Evolutionary conservation across 2,329 filamentous ascomycete species (phyloP), one percentile per base, ranked within the genome.

Genomic region (Amesomyces nigricolor): DNA sequence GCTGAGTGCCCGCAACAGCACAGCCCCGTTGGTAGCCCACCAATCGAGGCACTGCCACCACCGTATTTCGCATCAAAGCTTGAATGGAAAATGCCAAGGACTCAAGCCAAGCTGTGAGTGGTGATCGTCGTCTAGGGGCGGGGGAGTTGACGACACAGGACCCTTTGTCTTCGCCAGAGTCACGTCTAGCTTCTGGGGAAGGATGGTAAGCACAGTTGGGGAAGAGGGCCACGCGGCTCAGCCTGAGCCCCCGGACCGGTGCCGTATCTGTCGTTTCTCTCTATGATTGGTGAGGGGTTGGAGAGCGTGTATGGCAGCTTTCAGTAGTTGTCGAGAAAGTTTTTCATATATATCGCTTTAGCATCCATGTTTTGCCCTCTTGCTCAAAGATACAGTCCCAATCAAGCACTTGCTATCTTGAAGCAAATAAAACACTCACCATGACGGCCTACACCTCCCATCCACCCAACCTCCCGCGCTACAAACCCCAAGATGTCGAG

Each of bases 41-140:
- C 32, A 10, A 22, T 48, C 9, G 32, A 29, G 47, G 26, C 47
- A 42, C 47, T 32, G 47, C 47, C 62, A 54, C 54, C 52, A 47
- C 53, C 60, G 63, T 62, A 62, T 61, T 61, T 62, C 62, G 62
- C 57, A 58, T 61, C 26, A n/a, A 38, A 22, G 14, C 8, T 16
- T 3, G 4, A 51, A 35, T 39, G 53, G 42, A 39, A 49, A 13
- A n/a, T 9, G 53, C 42, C 48, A 51, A 51, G 52, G 19, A 11
- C 14, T 30, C 42, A 14, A 29, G 8, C 53, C 42, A 51, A 56
- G 38, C 42, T 29, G 11, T 13, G 43, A 32, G 48, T 39, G 11
- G 22, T 14, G 22, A 19, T 17, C 17, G 11, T 40, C 14, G 7
- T 13, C 46, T 16, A 30, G 42, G 38, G 26, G 10, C 10, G 9